Percentiles rank a stretch among this genome's conserved stretches.
These are phyloP conservation scores for Chaetomiaceae sp. DNA, from an alignment of 2,329 filamentous ascomycete genomes.

Conservation along the genomic window DNA sequence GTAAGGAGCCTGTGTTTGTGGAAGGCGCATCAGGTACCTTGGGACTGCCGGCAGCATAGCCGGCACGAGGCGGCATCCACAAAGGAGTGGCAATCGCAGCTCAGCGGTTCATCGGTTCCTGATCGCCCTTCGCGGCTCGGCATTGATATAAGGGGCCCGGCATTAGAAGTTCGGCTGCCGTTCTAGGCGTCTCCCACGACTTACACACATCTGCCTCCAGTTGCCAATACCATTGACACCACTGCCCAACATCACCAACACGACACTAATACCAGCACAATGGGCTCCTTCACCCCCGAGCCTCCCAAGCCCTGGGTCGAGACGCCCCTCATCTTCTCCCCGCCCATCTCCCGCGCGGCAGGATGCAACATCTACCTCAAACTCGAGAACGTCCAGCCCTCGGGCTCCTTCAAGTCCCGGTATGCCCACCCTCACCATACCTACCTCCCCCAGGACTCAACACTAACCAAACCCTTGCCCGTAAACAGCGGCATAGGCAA, in stretches of 20 bases:
- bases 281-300: conserved; percentile 30
- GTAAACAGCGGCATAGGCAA: conserved; percentile 58
- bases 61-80: conserved; percentile 4
- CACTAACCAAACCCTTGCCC: background rate
- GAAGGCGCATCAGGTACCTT: conserved; percentile 1
- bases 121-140: background rate
- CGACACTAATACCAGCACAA: conserved; percentile 16
- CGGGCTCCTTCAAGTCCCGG: conserved; percentile 78
- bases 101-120: conserved; percentile 1
- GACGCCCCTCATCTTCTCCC: conserved; percentile 64
- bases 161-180: background rate
- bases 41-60: background rate
- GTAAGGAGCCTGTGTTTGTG: conserved; percentile 6
- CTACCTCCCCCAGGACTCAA: background rate
- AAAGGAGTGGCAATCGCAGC: background rate
- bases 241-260: background rate
- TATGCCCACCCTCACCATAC: conserved; percentile 6
- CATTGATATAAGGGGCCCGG: conserved; percentile 2
- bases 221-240: background rate
- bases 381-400: conserved; percentile 75
- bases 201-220: background rate
- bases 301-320: conserved; percentile 55
- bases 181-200: conserved; percentile 1
- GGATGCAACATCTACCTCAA: conserved; percentile 80
- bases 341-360: conserved; percentile 58